Evolutionary conservation across 2,329 filamentous ascomycete species (phyloP).

Genomic region (Microsporum ferrugineum): DNA sequence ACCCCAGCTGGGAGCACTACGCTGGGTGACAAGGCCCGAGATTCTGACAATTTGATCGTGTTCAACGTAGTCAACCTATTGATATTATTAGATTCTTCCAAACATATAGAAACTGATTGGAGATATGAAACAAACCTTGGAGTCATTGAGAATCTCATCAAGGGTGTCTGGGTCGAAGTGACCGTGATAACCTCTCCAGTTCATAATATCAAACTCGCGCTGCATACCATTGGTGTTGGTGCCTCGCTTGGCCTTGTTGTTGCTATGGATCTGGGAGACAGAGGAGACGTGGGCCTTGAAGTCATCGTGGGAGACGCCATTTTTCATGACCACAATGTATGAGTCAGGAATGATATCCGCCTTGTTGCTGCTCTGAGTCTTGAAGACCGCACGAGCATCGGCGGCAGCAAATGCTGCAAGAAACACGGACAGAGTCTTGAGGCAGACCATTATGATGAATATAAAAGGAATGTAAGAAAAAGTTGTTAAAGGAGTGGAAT

Average conservation of each 20-base stretch:
- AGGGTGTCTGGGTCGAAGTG: conserved; percentile 12
- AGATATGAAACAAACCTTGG: conserved; percentile 6
- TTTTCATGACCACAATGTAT: conserved; percentile 15
- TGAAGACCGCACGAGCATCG: conserved; percentile 9
- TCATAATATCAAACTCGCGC: conserved; percentile 8
- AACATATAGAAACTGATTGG: neutral
- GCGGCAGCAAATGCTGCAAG: conserved; percentile 7
- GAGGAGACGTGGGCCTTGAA: conserved; percentile 11
- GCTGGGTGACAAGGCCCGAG: neutral
- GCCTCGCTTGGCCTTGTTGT: conserved; percentile 1
- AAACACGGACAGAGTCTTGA: conserved; percentile 11
- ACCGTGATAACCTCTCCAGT: conserved; percentile 11
- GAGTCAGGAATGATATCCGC: conserved; percentile 10
- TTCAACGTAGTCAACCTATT: conserved; percentile 15
- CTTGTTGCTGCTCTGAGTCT: conserved; percentile 4
- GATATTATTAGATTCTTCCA: neutral
- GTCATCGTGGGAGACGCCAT: conserved; percentile 10
- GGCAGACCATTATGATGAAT: conserved; percentile 10
- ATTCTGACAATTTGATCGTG: conserved; percentile 9
- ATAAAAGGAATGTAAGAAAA: too few relatives aligned
- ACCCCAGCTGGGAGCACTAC: conserved; percentile 19
- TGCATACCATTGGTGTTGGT: conserved; percentile 7
- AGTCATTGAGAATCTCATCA: conserved; percentile 9
- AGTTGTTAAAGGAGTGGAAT: neutral
- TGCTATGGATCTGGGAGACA: conserved; percentile 7